phyloP scores from a whole-genome alignment of 73 alveolate species.

The Tetrahymena thermophila region DNA sequence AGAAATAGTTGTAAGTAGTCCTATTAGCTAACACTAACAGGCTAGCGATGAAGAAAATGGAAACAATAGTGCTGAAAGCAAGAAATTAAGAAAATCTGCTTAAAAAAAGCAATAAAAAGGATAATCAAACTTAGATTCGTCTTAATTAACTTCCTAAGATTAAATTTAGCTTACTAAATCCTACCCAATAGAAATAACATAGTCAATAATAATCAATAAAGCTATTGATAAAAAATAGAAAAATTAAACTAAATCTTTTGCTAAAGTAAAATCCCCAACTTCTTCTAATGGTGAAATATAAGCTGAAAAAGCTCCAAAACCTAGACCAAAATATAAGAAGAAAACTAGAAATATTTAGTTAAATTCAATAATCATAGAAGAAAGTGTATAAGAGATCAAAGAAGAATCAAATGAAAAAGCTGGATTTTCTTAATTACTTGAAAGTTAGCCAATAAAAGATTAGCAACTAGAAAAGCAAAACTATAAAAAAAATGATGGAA shows the following conservation, averaged over 20 bases:
- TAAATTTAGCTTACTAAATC: not conserved
- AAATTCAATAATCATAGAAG: not conserved
- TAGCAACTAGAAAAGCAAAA: not conserved
- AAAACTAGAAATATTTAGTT: not conserved
- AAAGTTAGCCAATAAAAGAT: not conserved
- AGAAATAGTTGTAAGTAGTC: not conserved
- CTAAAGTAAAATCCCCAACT: not conserved
- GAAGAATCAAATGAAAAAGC: not conserved
- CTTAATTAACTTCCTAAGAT: not conserved
- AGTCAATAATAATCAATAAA: not conserved
- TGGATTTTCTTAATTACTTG: not conserved
- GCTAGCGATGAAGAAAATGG: not conserved
- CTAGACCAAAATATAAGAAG: not conserved
- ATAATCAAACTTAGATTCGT: not conserved
- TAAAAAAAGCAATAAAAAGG: not conserved
- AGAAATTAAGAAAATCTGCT: not conserved
- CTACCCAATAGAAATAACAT: not conserved
- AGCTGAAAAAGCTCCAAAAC: not conserved
- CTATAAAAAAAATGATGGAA: not conserved
- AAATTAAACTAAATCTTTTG: not conserved
- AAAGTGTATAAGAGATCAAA: not conserved
- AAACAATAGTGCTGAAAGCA: not conserved
- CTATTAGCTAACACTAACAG: not conserved
- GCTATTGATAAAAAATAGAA: not conserved
- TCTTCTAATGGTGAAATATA: not conserved